Percentiles rank a stretch among this genome's conserved stretches.
Conservation (phyloP, 2,329 filamentous ascomycete species). For the Fragosphaeria purpurea region DNA sequence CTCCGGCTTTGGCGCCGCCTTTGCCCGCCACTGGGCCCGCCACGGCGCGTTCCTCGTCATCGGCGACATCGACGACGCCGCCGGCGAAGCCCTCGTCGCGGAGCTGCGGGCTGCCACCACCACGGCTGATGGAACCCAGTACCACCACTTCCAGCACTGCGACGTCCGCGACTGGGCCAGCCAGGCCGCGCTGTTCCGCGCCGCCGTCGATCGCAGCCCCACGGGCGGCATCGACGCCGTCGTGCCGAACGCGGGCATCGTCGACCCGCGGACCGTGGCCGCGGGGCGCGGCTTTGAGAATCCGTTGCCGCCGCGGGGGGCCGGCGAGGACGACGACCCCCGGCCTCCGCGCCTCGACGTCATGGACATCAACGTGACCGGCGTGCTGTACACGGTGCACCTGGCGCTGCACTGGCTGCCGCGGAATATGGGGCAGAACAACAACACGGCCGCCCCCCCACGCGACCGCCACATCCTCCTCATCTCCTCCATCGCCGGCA, state of each 20-base stretch:
- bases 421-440: slow-evolving; percentile 26
- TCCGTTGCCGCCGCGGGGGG: slow-evolving; percentile 19
- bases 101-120: slow-evolving; percentile 33
- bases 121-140: no score
- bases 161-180: slow-evolving; percentile 56
- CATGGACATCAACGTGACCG: slow-evolving; percentile 52
- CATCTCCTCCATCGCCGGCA: slow-evolving; percentile 50
- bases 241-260: slow-evolving; percentile 57
- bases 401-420: slow-evolving; percentile 51
- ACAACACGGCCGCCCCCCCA: slow-evolving; percentile 8
- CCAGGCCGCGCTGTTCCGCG: slow-evolving; percentile 52
- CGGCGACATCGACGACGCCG: slow-evolving; percentile 48
- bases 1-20: slow-evolving; percentile 45
- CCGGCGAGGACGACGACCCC: slow-evolving; percentile 29
- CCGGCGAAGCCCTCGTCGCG: slow-evolving; percentile 45
- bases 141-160: slow-evolving; percentile 47
- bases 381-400: slow-evolving; percentile 54
- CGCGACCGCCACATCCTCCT: slow-evolving; percentile 51
- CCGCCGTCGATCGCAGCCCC: slow-evolving; percentile 42
- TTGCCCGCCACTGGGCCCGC: slow-evolving; percentile 41
- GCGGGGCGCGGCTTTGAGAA: slow-evolving; percentile 31
- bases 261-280: slow-evolving; percentile 22
- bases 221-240: slow-evolving; percentile 49
- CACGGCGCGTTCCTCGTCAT: slow-evolving; percentile 50
- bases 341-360: slow-evolving; percentile 40